These are phyloP conservation scores for Hanseniaspora meyeri DNA, from an alignment of 805 yeast species.

Conservation along the genomic window DNA sequence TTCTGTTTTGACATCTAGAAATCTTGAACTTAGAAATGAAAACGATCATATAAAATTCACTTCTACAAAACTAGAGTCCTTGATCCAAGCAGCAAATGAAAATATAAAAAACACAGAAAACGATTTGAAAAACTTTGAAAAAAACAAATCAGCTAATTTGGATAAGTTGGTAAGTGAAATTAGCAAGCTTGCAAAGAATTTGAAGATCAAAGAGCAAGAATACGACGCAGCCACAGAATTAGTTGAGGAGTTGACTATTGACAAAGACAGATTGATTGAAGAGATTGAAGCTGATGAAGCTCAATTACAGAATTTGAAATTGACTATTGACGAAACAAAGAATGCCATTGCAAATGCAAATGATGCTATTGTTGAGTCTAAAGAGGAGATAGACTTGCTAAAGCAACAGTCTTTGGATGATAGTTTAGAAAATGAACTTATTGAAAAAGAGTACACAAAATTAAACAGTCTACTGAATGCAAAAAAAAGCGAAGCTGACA, in stretches of 20 bases:
- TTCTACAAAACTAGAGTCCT: slow-evolving; percentile 29
- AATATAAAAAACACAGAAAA: slow-evolving; percentile 47
- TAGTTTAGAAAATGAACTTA: slow-evolving; percentile 46
- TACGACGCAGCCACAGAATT: slow-evolving; percentile 38
- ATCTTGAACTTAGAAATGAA: slow-evolving; percentile 35
- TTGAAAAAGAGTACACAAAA: slow-evolving; percentile 66
- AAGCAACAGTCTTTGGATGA: slow-evolving; percentile 25
- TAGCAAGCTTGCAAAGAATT: slow-evolving; percentile 28
- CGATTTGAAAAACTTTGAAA: slow-evolving; percentile 72
- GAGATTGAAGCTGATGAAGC: slow-evolving; percentile 42
- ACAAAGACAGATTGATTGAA: slow-evolving; percentile 49
- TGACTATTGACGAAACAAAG: slow-evolving; percentile 29
- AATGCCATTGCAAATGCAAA: slow-evolving; percentile 21
- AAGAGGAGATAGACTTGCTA: slow-evolving; percentile 22
- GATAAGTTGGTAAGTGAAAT: slow-evolving; percentile 49
- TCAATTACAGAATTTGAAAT: slow-evolving; percentile 30
- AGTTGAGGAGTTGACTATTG: slow-evolving; percentile 56
- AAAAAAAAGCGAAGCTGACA: slow-evolving; percentile 32
- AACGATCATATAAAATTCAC: slow-evolving; percentile 32
- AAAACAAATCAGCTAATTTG: slow-evolving; percentile 70
- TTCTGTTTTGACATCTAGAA: slow-evolving; percentile 41
- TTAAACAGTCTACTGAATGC: slow-evolving; percentile 36
- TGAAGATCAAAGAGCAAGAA: slow-evolving; percentile 28
- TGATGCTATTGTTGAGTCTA: slow-evolving; percentile 23
- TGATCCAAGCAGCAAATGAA: slow-evolving; percentile 25